Evolutionary conservation across 495 filamentous ascomycete genomes (phyloP), one percentile per base, ranked within the genome.

Genomic region (Poronia punctata): DNA sequence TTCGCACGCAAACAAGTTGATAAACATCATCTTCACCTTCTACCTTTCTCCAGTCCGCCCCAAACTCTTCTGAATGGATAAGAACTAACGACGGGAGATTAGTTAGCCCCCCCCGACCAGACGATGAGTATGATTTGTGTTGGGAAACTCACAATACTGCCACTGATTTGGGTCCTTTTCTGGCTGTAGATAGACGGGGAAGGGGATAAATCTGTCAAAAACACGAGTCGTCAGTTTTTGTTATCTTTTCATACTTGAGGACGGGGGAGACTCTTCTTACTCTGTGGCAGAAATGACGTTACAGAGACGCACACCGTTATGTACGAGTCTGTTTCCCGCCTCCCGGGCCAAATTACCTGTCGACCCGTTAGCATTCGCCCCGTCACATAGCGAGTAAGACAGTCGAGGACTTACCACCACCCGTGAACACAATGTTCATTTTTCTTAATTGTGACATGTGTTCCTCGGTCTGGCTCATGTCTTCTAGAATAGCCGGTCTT

Each of bases 1-100:
- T 62, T 5, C 68, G 63, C 10, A 70, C 62, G 16, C 77, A 53
- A 12, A 79, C 68, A 22, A 75, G 56, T 38, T 72, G 73, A 31
- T 62, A 80, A 1, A 68, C 48, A 1, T 61, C 63, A 0, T 74
- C 68, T 3, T 62, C 67, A 5, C 39, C 63, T 18, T 59, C 51
- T 25, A 59, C 53, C 39, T 63, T 61, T 6, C 67, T 59, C 57
- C 70, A 66, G 7, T 71, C 66, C 30, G 48, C 57, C 7, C 67
- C 66, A 2, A 68, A 53, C 1, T 49, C 48, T 28, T 63, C 55
- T 0, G 68, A 63, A 46, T 74, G 59, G 51, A 69, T 66, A 49
- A 75, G 59, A 29, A 80, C 42, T 45, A n/a, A n/a, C n/a, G n/a
- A n/a, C n/a, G n/a, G n/a, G n/a, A n/a, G n/a, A n/a, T 45, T 18